A percentile compares a stretch with the other conserved stretches of the same genome.
Evolutionary conservation across 2,329 filamentous ascomycete genomes (phyloP).

Genomic region (Ophiosphaerella herpotricha): DNA sequence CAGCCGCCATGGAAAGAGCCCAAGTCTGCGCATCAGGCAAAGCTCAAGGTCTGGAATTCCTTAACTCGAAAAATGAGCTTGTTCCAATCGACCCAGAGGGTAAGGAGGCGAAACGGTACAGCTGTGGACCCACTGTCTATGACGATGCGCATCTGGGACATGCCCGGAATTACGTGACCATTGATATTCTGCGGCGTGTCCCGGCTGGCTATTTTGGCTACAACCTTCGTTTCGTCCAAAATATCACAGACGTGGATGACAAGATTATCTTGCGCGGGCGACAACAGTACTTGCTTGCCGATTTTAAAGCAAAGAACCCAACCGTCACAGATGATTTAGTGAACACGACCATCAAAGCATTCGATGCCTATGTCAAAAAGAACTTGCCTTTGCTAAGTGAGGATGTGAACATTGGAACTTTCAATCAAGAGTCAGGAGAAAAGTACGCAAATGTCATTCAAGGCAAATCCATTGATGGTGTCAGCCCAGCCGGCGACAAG

Average conservation of each 20-base stretch:
- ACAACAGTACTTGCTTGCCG: slow-evolving; percentile 75
- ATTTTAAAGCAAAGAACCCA: slow-evolving; percentile 64
- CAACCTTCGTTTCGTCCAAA: slow-evolving; percentile 86
- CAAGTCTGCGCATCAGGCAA: slow-evolving; percentile 51
- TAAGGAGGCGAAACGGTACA: slow-evolving; percentile 80
- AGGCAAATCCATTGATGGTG: slow-evolving; percentile 60
- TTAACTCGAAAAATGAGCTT: slow-evolving; percentile 77
- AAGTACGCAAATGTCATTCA: slow-evolving; percentile 60
- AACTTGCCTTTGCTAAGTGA: slow-evolving; percentile 63
- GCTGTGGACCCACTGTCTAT: slow-evolving; percentile 85
- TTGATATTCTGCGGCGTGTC: slow-evolving; percentile 84
- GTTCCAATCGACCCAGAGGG: slow-evolving; percentile 70
- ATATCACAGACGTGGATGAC: slow-evolving; percentile 70
- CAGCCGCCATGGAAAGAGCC: slow-evolving; percentile 49
- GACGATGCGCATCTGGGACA: slow-evolving; percentile 83
- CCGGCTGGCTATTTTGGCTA: slow-evolving; percentile 82
- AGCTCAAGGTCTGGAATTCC: slow-evolving; percentile 78
- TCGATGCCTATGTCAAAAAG: slow-evolving; percentile 65
- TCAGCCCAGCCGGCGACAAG: slow-evolving; percentile 67
- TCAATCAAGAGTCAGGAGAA: slow-evolving; percentile 54
- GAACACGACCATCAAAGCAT: slow-evolving; percentile 57
- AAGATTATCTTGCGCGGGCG: slow-evolving; percentile 70
- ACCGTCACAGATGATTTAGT: slow-evolving; percentile 52
- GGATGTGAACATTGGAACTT: slow-evolving; percentile 53
- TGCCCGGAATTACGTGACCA: slow-evolving; percentile 87